Conservation (phyloP, 2,329 filamentous ascomycete species). For the Amauroascus verrucosus region DNA sequence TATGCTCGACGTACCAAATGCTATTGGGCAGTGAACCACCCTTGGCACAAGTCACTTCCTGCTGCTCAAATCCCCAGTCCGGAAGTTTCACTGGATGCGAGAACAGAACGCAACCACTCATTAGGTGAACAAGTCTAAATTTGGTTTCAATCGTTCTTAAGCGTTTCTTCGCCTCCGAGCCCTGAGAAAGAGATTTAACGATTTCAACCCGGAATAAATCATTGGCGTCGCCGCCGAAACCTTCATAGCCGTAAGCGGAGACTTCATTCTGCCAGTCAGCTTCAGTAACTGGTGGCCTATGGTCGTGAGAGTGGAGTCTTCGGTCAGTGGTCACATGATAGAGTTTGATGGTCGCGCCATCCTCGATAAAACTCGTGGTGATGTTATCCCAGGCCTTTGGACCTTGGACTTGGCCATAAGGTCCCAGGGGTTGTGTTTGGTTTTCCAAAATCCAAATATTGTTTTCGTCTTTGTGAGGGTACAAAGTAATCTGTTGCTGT, state of each 20-base stretch:
- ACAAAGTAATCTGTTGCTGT: constrained; percentile 96
- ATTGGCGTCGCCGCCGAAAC: constrained; percentile 93
- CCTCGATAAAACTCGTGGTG: constrained; percentile 58
- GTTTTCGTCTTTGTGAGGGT: constrained; percentile 98
- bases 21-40: constrained; percentile 91
- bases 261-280: constrained; percentile 93
- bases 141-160: constrained; percentile 92
- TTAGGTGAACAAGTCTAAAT: constrained; percentile 87
- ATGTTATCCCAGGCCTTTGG: constrained; percentile 73
- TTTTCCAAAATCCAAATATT: constrained; percentile 93
- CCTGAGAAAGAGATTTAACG: constrained; percentile 75
- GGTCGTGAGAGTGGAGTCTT: constrained; percentile 79
- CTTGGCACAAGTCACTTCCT: constrained; percentile 95
- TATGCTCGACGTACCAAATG: constrained; percentile 91
- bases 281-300: constrained; percentile 75
- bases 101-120: constrained; percentile 94
- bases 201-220: constrained; percentile 94
- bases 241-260: constrained; percentile 93
- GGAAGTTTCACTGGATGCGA: constrained; percentile 99
- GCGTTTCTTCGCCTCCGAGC: constrained; percentile 67
- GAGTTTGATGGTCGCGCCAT: constrained; percentile 70
- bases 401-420: constrained; percentile 68
- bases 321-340: constrained; percentile 78
- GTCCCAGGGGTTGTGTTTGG: constrained; percentile 77
- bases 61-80: constrained; percentile 95